These are phyloP conservation scores for Beauveria scarabaeidicola DNA, from an alignment of 2,329 filamentous ascomycete genomes.

Conservation along the genomic window DNA sequence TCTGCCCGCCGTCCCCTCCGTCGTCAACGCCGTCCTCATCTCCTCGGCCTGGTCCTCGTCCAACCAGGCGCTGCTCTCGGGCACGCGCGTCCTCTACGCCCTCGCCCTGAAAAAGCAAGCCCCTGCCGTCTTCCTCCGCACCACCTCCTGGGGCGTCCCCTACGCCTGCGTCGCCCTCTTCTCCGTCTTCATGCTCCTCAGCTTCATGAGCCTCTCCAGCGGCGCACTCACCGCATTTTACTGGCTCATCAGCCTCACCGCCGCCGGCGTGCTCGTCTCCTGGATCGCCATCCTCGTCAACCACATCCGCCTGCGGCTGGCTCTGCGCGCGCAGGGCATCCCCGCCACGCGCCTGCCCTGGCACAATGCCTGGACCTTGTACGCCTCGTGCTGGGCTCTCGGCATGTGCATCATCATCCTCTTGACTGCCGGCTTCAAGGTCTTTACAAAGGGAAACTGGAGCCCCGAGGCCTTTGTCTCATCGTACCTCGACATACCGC, in stretches of 20 bases:
- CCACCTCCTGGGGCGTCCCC: conserved; percentile 53
- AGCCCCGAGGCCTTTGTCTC: conserved; percentile 49
- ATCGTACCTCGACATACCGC: conserved; percentile 53
- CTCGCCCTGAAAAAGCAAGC: conserved; percentile 52
- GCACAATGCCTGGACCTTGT: conserved; percentile 54
- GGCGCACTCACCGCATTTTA: conserved; percentile 55
- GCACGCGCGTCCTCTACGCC: conserved; percentile 51
- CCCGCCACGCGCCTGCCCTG: conserved; percentile 44
- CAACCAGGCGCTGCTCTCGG: conserved; percentile 55
- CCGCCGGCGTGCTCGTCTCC: conserved; percentile 53
- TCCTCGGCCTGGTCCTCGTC: conserved; percentile 62
- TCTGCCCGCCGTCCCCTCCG: conserved; percentile 56
- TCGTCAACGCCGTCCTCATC: conserved; percentile 71
- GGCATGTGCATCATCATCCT: conserved; percentile 55
- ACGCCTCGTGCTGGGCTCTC: conserved; percentile 53
- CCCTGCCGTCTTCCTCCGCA: conserved; percentile 48
- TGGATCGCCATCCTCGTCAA: conserved; percentile 55
- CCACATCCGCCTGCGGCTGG: conserved; percentile 47
- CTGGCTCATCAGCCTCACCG: conserved; percentile 55
- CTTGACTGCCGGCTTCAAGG: conserved; percentile 59
- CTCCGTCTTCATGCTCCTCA: conserved; percentile 45
- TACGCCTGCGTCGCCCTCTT: conserved; percentile 50
- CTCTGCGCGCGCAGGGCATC: conserved; percentile 48
- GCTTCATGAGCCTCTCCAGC: conserved; percentile 49
- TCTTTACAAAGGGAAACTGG: conserved; percentile 54